Conservation (phyloP, 2,329 filamentous ascomycete genomes). For the Aureobasidium namibiae region DNA sequence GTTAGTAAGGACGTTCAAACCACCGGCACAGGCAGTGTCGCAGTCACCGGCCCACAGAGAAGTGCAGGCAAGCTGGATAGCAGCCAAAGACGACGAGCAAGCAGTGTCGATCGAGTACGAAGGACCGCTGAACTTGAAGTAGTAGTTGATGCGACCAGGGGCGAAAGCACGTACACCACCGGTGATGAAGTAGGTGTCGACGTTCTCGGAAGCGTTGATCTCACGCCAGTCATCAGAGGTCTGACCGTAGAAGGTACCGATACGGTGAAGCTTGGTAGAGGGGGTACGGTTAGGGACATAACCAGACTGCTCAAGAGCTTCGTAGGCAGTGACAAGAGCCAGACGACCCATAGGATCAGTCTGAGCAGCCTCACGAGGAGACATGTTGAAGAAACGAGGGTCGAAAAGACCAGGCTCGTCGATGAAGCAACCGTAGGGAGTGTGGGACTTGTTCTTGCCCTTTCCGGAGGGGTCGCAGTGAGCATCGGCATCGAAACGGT, state of each 20-base stretch:
- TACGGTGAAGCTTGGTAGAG: conserved; percentile 54
- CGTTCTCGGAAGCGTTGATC: conserved; percentile 62
- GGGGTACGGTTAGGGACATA: conserved; percentile 65
- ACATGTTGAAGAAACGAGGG: conserved; percentile 83
- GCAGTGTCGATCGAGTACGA: conserved; percentile 70
- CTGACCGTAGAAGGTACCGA: conserved; percentile 68
- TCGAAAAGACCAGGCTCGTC: conserved; percentile 71
- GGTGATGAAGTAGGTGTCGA: conserved; percentile 61
- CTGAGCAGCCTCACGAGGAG: conserved; percentile 68
- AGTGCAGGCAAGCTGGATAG: conserved; percentile 64
- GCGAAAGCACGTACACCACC: conserved; percentile 55
- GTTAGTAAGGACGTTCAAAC: conserved; percentile 70
- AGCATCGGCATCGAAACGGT: conserved; percentile 65
- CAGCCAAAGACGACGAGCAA: conserved; percentile 65
- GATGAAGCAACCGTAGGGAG: conserved; percentile 67
- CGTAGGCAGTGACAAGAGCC: conserved; percentile 67
- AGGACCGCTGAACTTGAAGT: conserved; percentile 67
- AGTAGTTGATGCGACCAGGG: conserved; percentile 63
- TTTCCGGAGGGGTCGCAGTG: conserved; percentile 67
- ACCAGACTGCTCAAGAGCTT: conserved; percentile 73
- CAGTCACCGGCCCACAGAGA: conserved; percentile 68
- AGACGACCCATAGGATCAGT: conserved; percentile 76
- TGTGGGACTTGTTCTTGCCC: conserved; percentile 66
- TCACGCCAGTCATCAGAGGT: conserved; percentile 72
- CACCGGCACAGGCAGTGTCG: conserved; percentile 73